Conservation (phyloP, 352 stramenopile species). For the Phytophthora tentaculata region DNA sequence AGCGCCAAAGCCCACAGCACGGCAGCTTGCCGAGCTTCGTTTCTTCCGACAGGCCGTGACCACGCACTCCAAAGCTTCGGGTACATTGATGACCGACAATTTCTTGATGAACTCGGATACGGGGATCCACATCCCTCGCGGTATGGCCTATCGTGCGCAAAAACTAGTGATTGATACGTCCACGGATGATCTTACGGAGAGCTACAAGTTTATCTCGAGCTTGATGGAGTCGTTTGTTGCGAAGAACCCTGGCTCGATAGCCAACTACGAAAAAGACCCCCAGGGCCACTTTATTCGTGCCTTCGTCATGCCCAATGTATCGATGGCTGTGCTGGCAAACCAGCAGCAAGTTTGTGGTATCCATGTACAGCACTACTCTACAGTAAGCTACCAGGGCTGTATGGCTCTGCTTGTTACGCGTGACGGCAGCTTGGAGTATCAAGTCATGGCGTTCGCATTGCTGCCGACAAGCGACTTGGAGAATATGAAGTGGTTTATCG, state of each 20-base stretch:
- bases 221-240: constrained; percentile 72
- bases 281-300: constrained; percentile 72
- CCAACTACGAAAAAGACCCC: constrained; percentile 67
- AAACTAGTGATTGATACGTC: constrained; percentile 72
- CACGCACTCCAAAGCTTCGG: constrained; percentile 80
- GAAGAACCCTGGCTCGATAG: constrained; percentile 73
- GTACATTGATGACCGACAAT: constrained; percentile 80
- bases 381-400: constrained; percentile 72
- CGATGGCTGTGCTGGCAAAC: constrained; percentile 45
- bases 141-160: constrained; percentile 76
- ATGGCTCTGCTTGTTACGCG: constrained; percentile 66
- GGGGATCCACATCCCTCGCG: constrained; percentile 70
- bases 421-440: constrained; percentile 75
- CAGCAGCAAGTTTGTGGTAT: constrained; percentile 79
- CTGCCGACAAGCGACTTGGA: constrained; percentile 70
- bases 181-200: constrained; percentile 76
- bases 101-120: constrained; percentile 73
- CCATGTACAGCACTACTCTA: constrained; percentile 74
- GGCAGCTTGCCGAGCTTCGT: constrained; percentile 80
- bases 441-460: constrained; percentile 73
- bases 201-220: constrained; percentile 85
- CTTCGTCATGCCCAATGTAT: constrained; percentile 75
- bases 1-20: constrained; percentile 68
- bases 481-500: constrained; percentile 81
- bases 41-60: constrained; percentile 79